phyloP scores from a whole-genome alignment of 164 flowering plant genomes.

The Vitis amurensis region DNA sequence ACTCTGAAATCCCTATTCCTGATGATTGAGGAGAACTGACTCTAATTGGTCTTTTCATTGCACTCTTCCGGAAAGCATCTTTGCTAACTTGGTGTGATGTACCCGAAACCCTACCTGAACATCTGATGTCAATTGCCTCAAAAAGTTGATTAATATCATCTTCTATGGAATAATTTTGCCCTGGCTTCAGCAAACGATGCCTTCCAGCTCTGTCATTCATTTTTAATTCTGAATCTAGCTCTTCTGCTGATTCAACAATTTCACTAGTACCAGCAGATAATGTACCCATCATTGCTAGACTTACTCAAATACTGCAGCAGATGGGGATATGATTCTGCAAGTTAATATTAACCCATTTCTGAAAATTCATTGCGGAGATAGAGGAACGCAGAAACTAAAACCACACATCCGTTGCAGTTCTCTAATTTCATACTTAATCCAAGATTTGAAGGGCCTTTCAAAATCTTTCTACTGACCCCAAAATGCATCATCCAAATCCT shows the following conservation, averaged over 20 bases:
- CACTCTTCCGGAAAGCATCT: constrained; percentile 39
- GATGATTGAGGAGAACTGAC: constrained; percentile 47
- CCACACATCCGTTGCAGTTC: constrained; percentile 5
- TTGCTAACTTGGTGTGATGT: constrained; percentile 25
- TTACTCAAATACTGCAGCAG: constrained; percentile 7
- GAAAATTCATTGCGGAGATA: constrained; percentile 11
- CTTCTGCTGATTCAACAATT: constrained; percentile 61
- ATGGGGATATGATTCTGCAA: background rate
- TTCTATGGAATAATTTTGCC: constrained; percentile 44
- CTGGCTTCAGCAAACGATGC: constrained; percentile 16
- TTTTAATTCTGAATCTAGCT: constrained; percentile 23
- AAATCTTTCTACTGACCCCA: constrained; percentile 6
- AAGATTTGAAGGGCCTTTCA: background rate
- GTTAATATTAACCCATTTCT: constrained; percentile 36
- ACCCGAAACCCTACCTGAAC: constrained; percentile 27
- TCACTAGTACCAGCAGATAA: constrained; percentile 42
- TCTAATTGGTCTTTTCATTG: constrained; percentile 70
- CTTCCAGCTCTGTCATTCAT: constrained; percentile 23
- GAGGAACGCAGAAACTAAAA: constrained; percentile 12
- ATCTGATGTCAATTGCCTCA: constrained; percentile 49
- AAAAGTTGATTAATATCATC: constrained; percentile 68
- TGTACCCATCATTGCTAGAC: constrained; percentile 32
- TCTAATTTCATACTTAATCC: constrained; percentile 18
- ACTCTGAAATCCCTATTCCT: constrained; percentile 73
- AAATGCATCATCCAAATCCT: constrained; percentile 26